Conservation (phyloP, 805 yeast species). For the Metschnikowia matae region DNA sequence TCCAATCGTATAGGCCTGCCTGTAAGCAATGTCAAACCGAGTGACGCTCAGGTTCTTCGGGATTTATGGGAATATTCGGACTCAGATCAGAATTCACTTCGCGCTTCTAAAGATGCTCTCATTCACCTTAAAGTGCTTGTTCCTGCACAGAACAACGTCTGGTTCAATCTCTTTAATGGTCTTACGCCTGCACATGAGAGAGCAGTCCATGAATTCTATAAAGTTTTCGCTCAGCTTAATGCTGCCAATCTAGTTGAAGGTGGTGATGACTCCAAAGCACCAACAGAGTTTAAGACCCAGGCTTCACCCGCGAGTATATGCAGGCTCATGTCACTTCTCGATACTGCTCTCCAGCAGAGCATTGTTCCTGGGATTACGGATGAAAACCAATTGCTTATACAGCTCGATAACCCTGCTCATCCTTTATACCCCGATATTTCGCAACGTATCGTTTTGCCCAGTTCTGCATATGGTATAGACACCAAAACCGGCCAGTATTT, state of each 20-base stretch:
- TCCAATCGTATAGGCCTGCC: conserved; percentile 16
- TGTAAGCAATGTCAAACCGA: conserved; percentile 5
- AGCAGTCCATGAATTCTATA: conserved; percentile 11
- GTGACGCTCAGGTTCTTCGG: conserved; percentile 7
- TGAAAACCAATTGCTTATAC: conserved; percentile 8
- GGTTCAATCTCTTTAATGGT: conserved; percentile 15
- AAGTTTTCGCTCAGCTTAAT: conserved; percentile 9
- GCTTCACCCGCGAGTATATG: conserved; percentile 13
- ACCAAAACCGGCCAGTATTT: conserved; percentile 11
- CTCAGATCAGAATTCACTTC: neutral
- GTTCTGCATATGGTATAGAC: conserved; percentile 16
- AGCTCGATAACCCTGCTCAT: conserved; percentile 14
- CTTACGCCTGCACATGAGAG: conserved; percentile 12
- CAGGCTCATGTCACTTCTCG: conserved; percentile 14
- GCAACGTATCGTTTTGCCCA: conserved; percentile 11
- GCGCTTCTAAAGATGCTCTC: conserved; percentile 6
- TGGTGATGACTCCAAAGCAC: neutral
- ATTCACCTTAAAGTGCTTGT: conserved; percentile 13
- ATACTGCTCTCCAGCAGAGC: conserved; percentile 13
- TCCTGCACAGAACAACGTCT: conserved; percentile 11
- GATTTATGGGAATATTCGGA: conserved; percentile 8
- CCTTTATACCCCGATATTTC: conserved; percentile 11
- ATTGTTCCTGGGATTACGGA: conserved; percentile 15
- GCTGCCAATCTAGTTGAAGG: neutral
- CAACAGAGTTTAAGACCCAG: neutral